Evolutionary conservation across 176 grass and related monocot species (phyloP), one percentile per base, ranked within the genome.

Genomic region (Musa schizocarpa): DNA sequence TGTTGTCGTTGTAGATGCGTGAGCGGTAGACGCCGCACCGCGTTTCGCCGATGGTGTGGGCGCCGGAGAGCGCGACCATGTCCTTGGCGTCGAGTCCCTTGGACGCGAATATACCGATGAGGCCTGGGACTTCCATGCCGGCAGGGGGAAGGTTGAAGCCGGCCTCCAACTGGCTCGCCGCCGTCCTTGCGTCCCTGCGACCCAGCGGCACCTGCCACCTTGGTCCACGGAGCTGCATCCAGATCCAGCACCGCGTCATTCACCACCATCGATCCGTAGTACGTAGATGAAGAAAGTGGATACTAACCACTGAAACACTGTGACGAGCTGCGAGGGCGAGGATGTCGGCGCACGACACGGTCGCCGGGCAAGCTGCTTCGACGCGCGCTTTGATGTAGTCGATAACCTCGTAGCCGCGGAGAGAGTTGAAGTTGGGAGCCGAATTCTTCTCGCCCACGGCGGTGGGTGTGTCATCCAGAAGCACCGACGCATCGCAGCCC

Each of bases 21-120:
- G 77, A 80, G 2, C 87, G 26, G 52, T 85, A 83, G 72, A 77
- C 73, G 55, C 73, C 74, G 67, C 87, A 89, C 1, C 83, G 80
- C 13, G 83, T 77, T 14, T 76, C 0, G 9, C 87, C 83, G 11
- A 89, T 76, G 0, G 87, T 85, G 87, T 89, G 83, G 19, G 80
- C 63, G 8, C 87, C 87, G 62, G 80, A 80, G 63, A 23, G 65
- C 52, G 51, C 78, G 53, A 77, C 56, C 34, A 57, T 14, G 23
- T 50, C 53, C 8, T 25, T 26, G 26, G 27, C 2, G 49, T 5
- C 1, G 12, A 24, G 20, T 4, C 34, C 43, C 29, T 50, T 63
- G n/a, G 19, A 16, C 17, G 68, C 68, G 48, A 70, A 70, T 2
- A 14, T 11, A 8, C 0, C 17, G 68, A 52, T 49, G 48, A 51